Conservation (phyloP, 2,329 filamentous ascomycete species). For the Fusarium graminum region DNA sequence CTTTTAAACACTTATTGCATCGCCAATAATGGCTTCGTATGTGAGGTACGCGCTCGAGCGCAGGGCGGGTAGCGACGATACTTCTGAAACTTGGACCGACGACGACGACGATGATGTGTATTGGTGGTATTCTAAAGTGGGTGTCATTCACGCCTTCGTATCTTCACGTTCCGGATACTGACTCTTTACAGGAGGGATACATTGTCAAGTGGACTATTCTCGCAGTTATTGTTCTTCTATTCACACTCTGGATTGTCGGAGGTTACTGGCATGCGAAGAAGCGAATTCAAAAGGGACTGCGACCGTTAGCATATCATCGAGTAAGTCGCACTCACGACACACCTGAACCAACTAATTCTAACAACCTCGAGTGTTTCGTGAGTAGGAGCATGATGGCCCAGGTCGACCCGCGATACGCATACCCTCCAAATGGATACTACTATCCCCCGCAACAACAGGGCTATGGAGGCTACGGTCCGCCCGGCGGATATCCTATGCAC, state of each 20-base stretch:
- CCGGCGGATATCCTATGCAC: slow-evolving; percentile 49
- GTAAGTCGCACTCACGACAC: slow-evolving; percentile 55
- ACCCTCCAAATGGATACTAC: slow-evolving; percentile 56
- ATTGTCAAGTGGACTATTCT: slow-evolving; percentile 81
- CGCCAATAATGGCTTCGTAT: slow-evolving; percentile 38
- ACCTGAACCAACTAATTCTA: slow-evolving; percentile 6
- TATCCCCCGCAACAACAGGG: slow-evolving; percentile 53
- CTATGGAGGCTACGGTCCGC: slow-evolving; percentile 41
- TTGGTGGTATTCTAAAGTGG: slow-evolving; percentile 51
- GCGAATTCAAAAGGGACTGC: slow-evolving; percentile 74
- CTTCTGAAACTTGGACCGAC: slow-evolving; percentile 6
- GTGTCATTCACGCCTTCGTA: slow-evolving; percentile 8
- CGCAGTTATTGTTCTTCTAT: slow-evolving; percentile 68
- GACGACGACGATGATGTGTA: slow-evolving; percentile 43
- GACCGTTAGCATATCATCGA: slow-evolving; percentile 77
- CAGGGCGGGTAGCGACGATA: slow-evolving; percentile 34
- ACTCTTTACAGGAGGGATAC: slow-evolving; percentile 64
- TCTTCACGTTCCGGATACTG: slow-evolving; percentile 1
- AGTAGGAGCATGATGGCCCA: slow-evolving; percentile 60
- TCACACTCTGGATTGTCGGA: slow-evolving; percentile 73
- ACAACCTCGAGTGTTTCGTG: slow-evolving; percentile 63
- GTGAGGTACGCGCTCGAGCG: slow-evolving; percentile 36
- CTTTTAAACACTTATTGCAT: not conserved
- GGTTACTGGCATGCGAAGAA: slow-evolving; percentile 78
- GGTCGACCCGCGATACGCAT: slow-evolving; percentile 64